Evolutionary conservation across 1,284 basidiomycete genomes (phyloP), one percentile per base, ranked within the genome.

Genomic region (Sporisorium scitamineum): DNA sequence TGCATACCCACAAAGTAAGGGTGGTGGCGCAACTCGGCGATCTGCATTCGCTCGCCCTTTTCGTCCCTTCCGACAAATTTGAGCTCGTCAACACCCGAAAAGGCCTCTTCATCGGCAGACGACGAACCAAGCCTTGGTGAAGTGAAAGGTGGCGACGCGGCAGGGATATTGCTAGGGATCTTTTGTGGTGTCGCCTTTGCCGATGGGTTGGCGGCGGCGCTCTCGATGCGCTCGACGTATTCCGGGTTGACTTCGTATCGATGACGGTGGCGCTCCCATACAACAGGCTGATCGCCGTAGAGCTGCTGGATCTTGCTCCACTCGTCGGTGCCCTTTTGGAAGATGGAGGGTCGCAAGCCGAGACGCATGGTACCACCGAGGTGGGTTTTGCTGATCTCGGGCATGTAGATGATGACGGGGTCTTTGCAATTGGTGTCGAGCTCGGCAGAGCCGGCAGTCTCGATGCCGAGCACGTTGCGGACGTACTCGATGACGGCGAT

Each of bases 311-410:
- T 88, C 78, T 90, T 91, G 75, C 74, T 79, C 79, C 80, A 83
- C 51, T 67, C 44, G 26, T 77, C 69, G 5, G 88, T 90, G 70
- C 88, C 86, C 85, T 88, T 53, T 85, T 92, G 89, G 85, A 99
- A 98, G 57, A 97, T 89, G 3, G 96, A 98, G 6, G 97, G 95
- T 22, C 96, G 91, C 55, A 99, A 89, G 24, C 96, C 96, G 16
- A 98, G 90, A 22, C 96, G 92, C 96, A 99, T 99, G 24, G 96
- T 99, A 29, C 96, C 96, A 61, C 96, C 96, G 89, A 99, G 94
- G 79, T 99, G 95, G 8, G 95, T 98, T 85, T 93, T 94, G 50
- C 94, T 97, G 80, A 99, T 94, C 86, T 99, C 96, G 31, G 96
- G 96, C 96, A 99, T 99, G 90, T 96, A 99, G 79, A 98, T 90